Conservation (phyloP, 768 basidiomycete genomes). For the Leccinum subgranulosum region DNA sequence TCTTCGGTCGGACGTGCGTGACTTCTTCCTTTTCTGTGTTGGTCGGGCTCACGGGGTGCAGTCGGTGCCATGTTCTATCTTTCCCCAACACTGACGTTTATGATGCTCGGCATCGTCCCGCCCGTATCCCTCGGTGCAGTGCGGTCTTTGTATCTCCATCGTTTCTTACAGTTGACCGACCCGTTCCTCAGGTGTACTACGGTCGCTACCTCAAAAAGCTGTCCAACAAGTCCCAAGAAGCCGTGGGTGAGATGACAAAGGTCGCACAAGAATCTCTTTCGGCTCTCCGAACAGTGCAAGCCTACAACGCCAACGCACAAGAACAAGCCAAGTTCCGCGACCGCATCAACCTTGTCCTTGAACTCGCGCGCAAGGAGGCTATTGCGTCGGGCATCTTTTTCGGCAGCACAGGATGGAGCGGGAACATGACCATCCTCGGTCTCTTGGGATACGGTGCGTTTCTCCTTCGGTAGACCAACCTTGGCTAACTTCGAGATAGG, state of each 20-base stretch:
- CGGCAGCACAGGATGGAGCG: slow-evolving; percentile 88
- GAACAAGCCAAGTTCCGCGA: slow-evolving; percentile 78
- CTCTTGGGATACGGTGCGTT: slow-evolving; percentile 84
- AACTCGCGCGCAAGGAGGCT: slow-evolving; percentile 81
- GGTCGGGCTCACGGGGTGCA: background rate
- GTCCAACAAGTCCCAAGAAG: slow-evolving; percentile 89
- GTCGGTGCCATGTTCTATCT: background rate
- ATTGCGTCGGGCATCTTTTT: slow-evolving; percentile 91
- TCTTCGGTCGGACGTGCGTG: slow-evolving; percentile 87
- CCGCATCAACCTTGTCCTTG: slow-evolving; percentile 60
- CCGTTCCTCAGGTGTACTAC: slow-evolving; percentile 74
- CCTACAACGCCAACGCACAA: slow-evolving; percentile 78
- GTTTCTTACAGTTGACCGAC: slow-evolving; percentile 2
- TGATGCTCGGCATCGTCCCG: slow-evolving; percentile 93
- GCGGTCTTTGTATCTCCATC: background rate
- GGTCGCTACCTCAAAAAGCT: slow-evolving; percentile 92
- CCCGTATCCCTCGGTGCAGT: slow-evolving; percentile 85
- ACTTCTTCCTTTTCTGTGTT: background rate
- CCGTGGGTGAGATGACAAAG: slow-evolving; percentile 93
- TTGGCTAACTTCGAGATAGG: slow-evolving; percentile 41
- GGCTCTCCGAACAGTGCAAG: slow-evolving; percentile 85
- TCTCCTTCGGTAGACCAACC: background rate
- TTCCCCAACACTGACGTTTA: slow-evolving; percentile 73
- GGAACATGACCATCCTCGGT: slow-evolving; percentile 86
- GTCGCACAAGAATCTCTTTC: slow-evolving; percentile 86